These are phyloP conservation scores for Apophysomyces variabilis DNA, from an alignment of 371 early-diverging fungal species.

Conservation along the genomic window DNA sequence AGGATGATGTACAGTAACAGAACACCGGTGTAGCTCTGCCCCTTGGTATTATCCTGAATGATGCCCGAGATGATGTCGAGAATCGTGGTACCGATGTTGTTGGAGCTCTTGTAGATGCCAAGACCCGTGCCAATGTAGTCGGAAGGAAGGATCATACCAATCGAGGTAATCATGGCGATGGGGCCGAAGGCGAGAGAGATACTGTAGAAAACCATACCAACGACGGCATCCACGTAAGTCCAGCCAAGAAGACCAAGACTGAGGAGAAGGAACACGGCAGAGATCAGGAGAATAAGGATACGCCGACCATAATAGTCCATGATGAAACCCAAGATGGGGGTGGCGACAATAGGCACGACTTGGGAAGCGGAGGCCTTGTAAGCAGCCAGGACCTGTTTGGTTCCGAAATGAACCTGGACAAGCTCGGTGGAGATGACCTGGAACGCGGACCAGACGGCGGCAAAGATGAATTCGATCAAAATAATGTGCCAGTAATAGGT, in stretches of 20 bases:
- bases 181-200: constrained; percentile 41
- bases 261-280: constrained; percentile 24
- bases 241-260: constrained; percentile 20
- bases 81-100: constrained; percentile 38
- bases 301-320: constrained; percentile 45
- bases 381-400: constrained; percentile 40
- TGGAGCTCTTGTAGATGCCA: constrained; percentile 39
- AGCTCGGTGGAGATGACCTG: constrained; percentile 49
- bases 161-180: constrained; percentile 36
- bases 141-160: constrained; percentile 33
- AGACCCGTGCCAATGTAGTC: constrained; percentile 45
- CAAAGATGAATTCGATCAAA: constrained; percentile 44
- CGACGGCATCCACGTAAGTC: constrained; percentile 27
- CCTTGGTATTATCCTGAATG: constrained; percentile 31
- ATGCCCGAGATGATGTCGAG: constrained; percentile 38
- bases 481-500: constrained; percentile 45
- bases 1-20: constrained; percentile 24
- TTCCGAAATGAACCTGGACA: constrained; percentile 39
- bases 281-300: constrained; percentile 20
- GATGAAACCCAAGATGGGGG: constrained; percentile 44
- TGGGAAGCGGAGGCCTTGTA: constrained; percentile 45
- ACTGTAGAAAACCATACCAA: constrained; percentile 34
- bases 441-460: constrained; percentile 55
- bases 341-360: constrained; percentile 43
- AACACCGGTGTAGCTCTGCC: constrained; percentile 32